Conservation (phyloP, 2,329 filamentous ascomycete genomes). For the Myriosclerotinia curreyana region DNA sequence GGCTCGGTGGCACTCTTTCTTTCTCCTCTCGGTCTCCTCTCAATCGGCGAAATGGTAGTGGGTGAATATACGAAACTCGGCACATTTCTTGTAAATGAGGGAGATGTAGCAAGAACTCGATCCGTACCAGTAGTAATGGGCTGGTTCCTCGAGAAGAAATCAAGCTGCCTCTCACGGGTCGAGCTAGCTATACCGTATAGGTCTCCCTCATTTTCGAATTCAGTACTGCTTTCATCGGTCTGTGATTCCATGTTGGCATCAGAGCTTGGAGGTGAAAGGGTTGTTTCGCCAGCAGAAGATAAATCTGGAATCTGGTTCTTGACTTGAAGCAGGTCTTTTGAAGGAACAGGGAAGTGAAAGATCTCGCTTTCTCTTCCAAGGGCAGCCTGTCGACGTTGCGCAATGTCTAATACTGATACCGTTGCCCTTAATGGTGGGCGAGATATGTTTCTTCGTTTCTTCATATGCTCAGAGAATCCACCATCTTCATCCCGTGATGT, state of each 20-base stretch:
- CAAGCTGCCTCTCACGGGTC: constrained; percentile 23
- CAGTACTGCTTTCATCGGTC: constrained; percentile 36
- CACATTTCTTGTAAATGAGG: constrained; percentile 22
- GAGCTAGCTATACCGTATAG: background rate
- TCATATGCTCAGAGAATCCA: constrained; percentile 20
- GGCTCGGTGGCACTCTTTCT: constrained; percentile 20
- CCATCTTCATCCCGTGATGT: constrained; percentile 19
- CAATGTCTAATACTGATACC: constrained; percentile 27
- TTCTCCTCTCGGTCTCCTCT: background rate
- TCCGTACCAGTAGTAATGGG: constrained; percentile 35
- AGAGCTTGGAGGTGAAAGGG: constrained; percentile 31
- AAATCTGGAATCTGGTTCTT: constrained; percentile 29
- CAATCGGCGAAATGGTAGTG: constrained; percentile 7
- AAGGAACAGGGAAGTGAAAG: constrained; percentile 24
- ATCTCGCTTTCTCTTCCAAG: constrained; percentile 19
- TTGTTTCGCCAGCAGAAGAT: constrained; percentile 36
- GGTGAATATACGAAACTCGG: constrained; percentile 21
- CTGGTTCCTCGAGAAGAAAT: constrained; percentile 36
- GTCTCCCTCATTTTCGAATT: constrained; percentile 25
- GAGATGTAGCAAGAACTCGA: constrained; percentile 36
- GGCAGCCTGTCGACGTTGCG: constrained; percentile 23
- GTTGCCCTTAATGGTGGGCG: constrained; percentile 31
- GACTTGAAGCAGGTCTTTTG: constrained; percentile 23
- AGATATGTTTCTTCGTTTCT: constrained; percentile 23
- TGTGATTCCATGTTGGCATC: constrained; percentile 37